Evolutionary conservation across 2,329 filamentous ascomycete species (phyloP), one percentile per base, ranked within the genome.

Genomic region (Elsinoe ampelina): DNA sequence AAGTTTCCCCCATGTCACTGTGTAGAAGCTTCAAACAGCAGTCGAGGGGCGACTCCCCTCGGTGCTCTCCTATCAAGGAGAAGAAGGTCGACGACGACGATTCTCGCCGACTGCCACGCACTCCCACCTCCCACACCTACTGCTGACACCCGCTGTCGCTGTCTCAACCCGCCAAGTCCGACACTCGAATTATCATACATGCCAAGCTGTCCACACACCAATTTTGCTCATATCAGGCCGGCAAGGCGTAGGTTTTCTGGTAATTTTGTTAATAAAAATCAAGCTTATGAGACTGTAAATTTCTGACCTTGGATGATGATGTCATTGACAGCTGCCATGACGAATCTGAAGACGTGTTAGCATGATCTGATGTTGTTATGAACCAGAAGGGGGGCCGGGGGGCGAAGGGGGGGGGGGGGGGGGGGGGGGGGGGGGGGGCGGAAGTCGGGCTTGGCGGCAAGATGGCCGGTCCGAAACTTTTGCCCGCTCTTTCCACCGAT

Each of bases 261-360:
- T n/a, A n/a, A n/a, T n/a, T n/a, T n/a, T n/a, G n/a, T n/a, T n/a
- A n/a, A n/a, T n/a, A n/a, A n/a, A n/a, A n/a, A n/a, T n/a, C n/a
- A n/a, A n/a, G n/a, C n/a, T n/a, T n/a, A n/a, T n/a, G n/a, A n/a
- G n/a, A n/a, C n/a, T n/a, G n/a, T n/a, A n/a, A n/a, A n/a, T n/a
- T n/a, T n/a, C n/a, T n/a, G n/a, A n/a, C n/a, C n/a, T 79, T 98
- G 93, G 73, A 98, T 98, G 77, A 98, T 98, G 73, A 98, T 98
- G 77, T 98, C 93, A 76, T 98, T 98, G 69, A 98, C 93, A 64
- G 93, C 93, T 61, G 92, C 91, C 93, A 98, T 98, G 75, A 98
- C 93, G 79, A 98, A 97, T 70, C 41, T 45, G 20, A 20, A 22
- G 26, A n/a, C n/a, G n/a, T 22, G 19, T 45, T 26, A 45, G 41